Base-by-base conservation (phyloP, 2,329 filamentous ascomycete species). In the Rasamsonia emersonii region DNA sequence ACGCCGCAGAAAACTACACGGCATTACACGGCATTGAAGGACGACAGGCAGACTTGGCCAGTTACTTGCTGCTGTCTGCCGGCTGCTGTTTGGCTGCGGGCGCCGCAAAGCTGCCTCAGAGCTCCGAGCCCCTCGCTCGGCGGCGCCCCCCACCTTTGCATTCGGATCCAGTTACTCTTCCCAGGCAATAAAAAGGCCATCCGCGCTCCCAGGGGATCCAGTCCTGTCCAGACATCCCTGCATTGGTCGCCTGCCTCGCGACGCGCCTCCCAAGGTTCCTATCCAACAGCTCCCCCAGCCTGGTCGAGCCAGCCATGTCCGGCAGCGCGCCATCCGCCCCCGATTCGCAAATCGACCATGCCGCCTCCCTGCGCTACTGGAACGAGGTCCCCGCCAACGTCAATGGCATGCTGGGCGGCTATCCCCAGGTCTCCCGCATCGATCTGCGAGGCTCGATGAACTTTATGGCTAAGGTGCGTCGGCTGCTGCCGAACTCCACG, bases 341-440 rank as follows among this genome's bases (percentile, higher is more conserved):
- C 23, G 53, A 58, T 39, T 43, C 46, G 13, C 46, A 40, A n/a
- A 55, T 58, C 32, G 43, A 49, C 25, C 42, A 47, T 10, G 35
- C 45, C 17, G 40, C 42, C 15, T 41, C 50, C 17, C 35, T 56
- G 15, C 43, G 41, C 17, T 64, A 64, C 44, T 65, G 61, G 61
- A 51, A 47, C 14, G 42, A 42, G 9, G 50, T 56, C 32, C 45
- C 54, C 6, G 39, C 56, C 10, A 54, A 71, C 38, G 68, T 73
- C 41, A 71, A 81, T 46, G 84, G 85, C 50, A 52, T 53, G 79
- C 78, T 93, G 2, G 86, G 85, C 39, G 83, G 71, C 36, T 88
- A 58, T 65, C 74, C 74, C 2, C 69, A 77, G 53, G 71, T 83
- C 49, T 80, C 76, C 19, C 71, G 75, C 39, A 71, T 82, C 38